Evolutionary conservation across 2,329 filamentous ascomycete species (phyloP).

Genomic region (Aspergillus ruber): DNA sequence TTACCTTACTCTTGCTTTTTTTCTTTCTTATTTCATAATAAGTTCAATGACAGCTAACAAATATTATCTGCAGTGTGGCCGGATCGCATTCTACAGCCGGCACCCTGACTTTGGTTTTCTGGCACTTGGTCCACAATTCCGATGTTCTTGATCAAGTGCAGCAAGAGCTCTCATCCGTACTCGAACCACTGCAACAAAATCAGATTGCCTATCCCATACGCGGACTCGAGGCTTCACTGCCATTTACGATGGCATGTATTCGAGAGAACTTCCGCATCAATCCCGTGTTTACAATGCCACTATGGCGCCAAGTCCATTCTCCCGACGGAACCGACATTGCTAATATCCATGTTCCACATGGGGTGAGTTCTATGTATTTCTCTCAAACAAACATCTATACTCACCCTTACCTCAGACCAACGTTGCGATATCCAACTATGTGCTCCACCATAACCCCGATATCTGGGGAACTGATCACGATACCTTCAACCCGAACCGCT

Average conservation of each 20-base stretch:
- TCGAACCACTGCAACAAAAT: neutral
- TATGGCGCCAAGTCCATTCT: constrained; percentile 6
- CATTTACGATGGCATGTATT: constrained; percentile 9
- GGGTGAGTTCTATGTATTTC: neutral
- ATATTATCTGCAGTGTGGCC: neutral
- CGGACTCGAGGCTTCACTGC: constrained; percentile 4
- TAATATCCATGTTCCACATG: neutral
- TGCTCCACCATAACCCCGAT: constrained; percentile 4
- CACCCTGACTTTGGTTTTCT: constrained; percentile 5
- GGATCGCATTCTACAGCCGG: constrained; percentile 7
- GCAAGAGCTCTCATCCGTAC: neutral
- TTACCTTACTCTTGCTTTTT: neutral
- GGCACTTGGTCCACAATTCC: constrained; percentile 5
- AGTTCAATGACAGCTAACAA: neutral
- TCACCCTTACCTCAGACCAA: neutral
- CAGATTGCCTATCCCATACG: constrained; percentile 2
- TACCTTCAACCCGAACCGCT: constrained; percentile 1
- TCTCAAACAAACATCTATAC: neutral
- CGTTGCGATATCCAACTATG: neutral
- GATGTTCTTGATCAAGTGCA: neutral
- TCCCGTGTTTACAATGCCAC: constrained; percentile 8
- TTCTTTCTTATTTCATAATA: neutral
- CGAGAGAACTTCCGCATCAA: constrained; percentile 9
- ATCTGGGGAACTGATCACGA: constrained; percentile 5
- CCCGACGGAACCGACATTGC: constrained; percentile 6